Conservation (phyloP, 257 asterid species). For the Fraxinus pennsylvanica region DNA sequence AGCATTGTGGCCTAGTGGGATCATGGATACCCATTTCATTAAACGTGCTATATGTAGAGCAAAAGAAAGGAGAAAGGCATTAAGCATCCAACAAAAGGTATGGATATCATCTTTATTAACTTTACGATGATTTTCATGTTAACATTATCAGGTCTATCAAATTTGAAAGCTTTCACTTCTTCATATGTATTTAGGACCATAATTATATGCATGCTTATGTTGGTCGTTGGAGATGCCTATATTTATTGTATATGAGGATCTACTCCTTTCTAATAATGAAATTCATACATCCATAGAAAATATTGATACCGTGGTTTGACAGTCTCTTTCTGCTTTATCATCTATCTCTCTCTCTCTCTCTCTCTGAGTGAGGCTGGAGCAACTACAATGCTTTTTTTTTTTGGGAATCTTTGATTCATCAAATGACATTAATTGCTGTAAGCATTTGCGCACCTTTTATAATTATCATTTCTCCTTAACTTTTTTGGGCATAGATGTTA, state of each 20-base stretch:
- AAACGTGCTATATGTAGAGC: constrained; percentile 83
- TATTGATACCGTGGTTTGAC: background rate
- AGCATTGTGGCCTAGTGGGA: constrained; percentile 86
- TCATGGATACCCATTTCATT: constrained; percentile 85
- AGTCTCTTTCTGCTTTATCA: background rate
- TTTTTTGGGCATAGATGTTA: background rate
- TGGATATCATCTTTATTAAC: constrained; percentile 15
- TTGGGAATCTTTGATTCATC: background rate
- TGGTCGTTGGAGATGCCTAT: background rate
- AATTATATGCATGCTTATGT: background rate
- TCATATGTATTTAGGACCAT: background rate
- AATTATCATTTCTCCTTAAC: background rate
- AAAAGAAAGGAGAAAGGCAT: constrained; percentile 63
- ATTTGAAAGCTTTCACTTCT: background rate
- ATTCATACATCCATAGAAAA: background rate
- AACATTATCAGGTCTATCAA: background rate
- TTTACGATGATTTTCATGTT: constrained; percentile 4
- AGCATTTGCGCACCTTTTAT: background rate
- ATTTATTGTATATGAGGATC: background rate
- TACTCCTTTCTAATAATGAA: background rate
- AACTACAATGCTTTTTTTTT: background rate
- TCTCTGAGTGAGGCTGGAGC: background rate
- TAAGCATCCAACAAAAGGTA: constrained; percentile 58
- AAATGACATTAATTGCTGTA: no score
- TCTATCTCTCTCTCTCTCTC: background rate